These are phyloP conservation scores for Cetraspora pellucida DNA, from an alignment of 192 early-diverging fungal genomes.

Conservation along the genomic window DNA sequence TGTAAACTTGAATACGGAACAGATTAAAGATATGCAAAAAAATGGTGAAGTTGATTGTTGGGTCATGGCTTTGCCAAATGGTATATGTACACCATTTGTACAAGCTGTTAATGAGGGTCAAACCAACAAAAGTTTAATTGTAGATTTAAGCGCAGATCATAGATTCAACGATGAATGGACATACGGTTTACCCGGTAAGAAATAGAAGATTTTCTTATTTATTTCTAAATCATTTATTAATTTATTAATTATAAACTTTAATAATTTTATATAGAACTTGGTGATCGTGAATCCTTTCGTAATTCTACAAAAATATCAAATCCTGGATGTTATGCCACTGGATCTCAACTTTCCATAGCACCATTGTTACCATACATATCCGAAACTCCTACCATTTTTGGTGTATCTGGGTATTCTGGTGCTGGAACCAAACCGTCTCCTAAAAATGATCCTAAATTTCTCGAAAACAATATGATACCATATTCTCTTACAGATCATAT, in stretches of 20 bases:
- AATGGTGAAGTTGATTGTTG: slow-evolving; percentile 85
- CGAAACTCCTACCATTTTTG: slow-evolving; percentile 80
- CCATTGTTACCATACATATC: slow-evolving; percentile 77
- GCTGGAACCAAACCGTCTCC: slow-evolving; percentile 96
- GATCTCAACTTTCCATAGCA: slow-evolving; percentile 86
- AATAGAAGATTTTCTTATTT: not conserved
- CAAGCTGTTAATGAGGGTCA: slow-evolving; percentile 67
- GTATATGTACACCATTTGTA: slow-evolving; percentile 92
- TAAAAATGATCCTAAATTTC: slow-evolving; percentile 89
- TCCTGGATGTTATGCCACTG: slow-evolving; percentile 99
- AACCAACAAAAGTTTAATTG: slow-evolving; percentile 58
- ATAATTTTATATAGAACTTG: slow-evolving; percentile 56
- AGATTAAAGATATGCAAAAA: slow-evolving; percentile 59
- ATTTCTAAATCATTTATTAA: not conserved
- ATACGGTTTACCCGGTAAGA: slow-evolving; percentile 76
- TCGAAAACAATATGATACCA: slow-evolving; percentile 89
- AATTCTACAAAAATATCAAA: slow-evolving; percentile 81
- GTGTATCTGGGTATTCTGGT: slow-evolving; percentile 97
- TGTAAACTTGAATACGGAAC: slow-evolving; percentile 78
- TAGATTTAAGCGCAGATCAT: slow-evolving; percentile 93
- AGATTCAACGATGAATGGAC: slow-evolving; percentile 87
- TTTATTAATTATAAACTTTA: not conserved
- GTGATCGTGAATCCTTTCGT: slow-evolving; percentile 63
- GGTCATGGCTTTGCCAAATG: slow-evolving; percentile 97
- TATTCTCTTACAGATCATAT: slow-evolving; percentile 94